Conservation (phyloP, 805 yeast genomes). For the Starmerella floris region DNA sequence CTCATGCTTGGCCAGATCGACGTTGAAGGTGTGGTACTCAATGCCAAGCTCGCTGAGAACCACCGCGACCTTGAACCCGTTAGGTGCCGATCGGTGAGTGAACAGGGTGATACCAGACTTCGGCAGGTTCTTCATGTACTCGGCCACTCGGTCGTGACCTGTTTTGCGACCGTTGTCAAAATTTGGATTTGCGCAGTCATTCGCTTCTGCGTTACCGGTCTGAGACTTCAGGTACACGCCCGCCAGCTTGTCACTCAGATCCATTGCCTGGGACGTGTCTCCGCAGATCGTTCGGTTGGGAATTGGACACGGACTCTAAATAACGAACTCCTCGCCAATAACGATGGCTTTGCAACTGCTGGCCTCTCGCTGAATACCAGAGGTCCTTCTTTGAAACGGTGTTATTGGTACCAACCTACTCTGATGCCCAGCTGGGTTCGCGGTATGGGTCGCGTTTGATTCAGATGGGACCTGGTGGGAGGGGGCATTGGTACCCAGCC, state of each 20-base stretch:
- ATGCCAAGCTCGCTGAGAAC: slow-evolving; percentile 71
- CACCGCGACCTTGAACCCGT: slow-evolving; percentile 91
- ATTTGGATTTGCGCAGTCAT: not conserved
- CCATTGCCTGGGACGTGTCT: too few relatives aligned
- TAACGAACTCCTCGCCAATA: too few relatives aligned
- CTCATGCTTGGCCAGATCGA: slow-evolving; percentile 78
- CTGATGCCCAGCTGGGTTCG: too few relatives aligned
- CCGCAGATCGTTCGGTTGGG: too few relatives aligned
- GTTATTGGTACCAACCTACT: too few relatives aligned
- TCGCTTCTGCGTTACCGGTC: not conserved
- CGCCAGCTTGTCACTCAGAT: slow-evolving; percentile 8
- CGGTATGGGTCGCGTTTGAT: too few relatives aligned
- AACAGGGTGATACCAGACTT: slow-evolving; percentile 70
- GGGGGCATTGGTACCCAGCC: too few relatives aligned
- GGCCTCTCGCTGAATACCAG: too few relatives aligned
- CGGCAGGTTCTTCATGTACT: slow-evolving; percentile 66
- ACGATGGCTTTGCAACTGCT: too few relatives aligned
- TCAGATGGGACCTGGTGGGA: too few relatives aligned
- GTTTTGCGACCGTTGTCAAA: not conserved
- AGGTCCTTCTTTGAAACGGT: too few relatives aligned
- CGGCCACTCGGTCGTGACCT: slow-evolving; percentile 37
- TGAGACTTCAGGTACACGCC: slow-evolving; percentile 1
- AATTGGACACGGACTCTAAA: too few relatives aligned
- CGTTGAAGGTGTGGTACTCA: slow-evolving; percentile 64
- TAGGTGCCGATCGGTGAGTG: slow-evolving; percentile 82